Conservation (phyloP, 352 stramenopile species). For the Phytopythium chamaehyphon region DNA sequence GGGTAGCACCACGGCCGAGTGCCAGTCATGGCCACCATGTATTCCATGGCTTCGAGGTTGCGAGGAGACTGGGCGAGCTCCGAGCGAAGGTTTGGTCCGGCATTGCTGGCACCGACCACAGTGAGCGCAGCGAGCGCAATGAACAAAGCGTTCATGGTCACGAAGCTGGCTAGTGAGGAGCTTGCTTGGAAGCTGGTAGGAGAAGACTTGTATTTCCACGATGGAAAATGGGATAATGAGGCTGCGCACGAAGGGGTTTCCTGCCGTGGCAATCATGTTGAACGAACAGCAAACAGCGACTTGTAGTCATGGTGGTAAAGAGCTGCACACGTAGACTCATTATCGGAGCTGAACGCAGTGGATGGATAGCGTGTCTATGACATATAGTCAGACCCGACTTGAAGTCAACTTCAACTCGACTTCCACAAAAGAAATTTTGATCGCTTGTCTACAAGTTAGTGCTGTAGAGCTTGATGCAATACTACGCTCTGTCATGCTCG, state of each 20-base stretch:
- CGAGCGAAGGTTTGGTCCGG: not conserved
- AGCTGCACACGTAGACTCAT: no score
- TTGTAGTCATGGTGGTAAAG: no score
- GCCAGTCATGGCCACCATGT: not conserved
- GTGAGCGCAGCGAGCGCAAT: not conserved
- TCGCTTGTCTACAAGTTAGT: no score
- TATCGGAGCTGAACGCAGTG: no score
- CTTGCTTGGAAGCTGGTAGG: not conserved
- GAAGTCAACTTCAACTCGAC: no score
- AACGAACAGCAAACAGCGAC: slow-evolving; percentile 2
- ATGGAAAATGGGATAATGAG: slow-evolving; percentile 1
- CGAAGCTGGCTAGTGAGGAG: not conserved
- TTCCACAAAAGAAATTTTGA: no score
- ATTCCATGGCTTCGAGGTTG: not conserved
- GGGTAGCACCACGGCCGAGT: not conserved
- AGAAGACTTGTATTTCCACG: slow-evolving; percentile 1
- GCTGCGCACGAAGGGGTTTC: not conserved
- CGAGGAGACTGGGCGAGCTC: not conserved
- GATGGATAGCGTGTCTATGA: no score
- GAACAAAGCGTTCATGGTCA: not conserved
- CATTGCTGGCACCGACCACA: not conserved
- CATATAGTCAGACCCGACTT: no score
- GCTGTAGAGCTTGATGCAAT: no score
- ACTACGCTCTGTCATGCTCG: no score
- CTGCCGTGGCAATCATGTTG: no score